phyloP scores from a whole-genome alignment of 2,329 filamentous ascomycete genomes.

The Cyphellophora attinorum region DNA sequence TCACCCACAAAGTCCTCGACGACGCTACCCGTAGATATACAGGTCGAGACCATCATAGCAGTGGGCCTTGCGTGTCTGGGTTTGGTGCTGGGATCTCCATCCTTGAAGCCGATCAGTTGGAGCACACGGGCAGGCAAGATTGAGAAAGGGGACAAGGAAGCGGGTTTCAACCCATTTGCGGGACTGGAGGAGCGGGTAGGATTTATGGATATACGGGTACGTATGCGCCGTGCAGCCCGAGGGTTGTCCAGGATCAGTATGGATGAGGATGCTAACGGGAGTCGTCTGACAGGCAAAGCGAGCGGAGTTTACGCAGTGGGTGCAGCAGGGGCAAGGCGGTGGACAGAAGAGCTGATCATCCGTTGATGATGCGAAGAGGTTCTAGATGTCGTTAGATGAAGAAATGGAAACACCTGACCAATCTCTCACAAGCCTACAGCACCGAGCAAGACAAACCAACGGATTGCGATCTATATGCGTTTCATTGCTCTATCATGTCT shows the following conservation, averaged over 20 bases:
- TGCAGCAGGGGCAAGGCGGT: too few species aligned
- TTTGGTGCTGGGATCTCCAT: conserved; percentile 67
- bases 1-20: conserved; percentile 16
- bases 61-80: conserved; percentile 74
- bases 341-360: too few species aligned
- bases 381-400: too few species aligned
- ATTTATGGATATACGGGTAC: conserved; percentile 77
- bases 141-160: conserved; percentile 58
- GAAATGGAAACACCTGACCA: too few species aligned
- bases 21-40: conserved; percentile 70
- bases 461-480: too few species aligned
- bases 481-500: too few species aligned
- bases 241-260: too few species aligned
- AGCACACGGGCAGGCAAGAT: conserved; percentile 66
- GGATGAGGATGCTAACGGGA: too few species aligned
- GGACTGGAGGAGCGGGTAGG: conserved; percentile 69
- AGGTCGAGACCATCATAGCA: conserved; percentile 72
- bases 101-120: conserved; percentile 79
- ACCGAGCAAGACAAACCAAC: too few species aligned
- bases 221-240: conserved; percentile 27
- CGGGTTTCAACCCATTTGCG: conserved; percentile 69
- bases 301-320: conserved; percentile 71
- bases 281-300: conserved; percentile 52
- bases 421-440: too few species aligned
- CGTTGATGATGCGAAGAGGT: too few species aligned